A percentile compares a stretch with the other conserved stretches of the same genome.
These are phyloP conservation scores for Acacia acuminata DNA, from an alignment of 306 rosid species.

Conservation along the genomic window DNA sequence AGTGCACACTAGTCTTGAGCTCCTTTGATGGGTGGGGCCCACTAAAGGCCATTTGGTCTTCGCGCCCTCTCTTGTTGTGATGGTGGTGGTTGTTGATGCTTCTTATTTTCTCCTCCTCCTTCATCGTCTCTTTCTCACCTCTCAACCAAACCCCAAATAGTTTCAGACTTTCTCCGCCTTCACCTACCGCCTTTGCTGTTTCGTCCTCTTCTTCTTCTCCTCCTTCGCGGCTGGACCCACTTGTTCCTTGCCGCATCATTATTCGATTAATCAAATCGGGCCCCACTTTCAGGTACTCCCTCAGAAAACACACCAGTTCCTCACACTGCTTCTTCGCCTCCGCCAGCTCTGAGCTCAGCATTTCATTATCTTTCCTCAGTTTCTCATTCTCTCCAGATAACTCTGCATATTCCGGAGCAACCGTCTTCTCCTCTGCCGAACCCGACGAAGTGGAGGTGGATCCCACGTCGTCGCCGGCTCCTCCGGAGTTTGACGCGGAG, in stretches of 20 bases:
- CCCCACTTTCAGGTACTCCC: slow-evolving; percentile 50
- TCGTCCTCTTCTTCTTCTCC: not conserved
- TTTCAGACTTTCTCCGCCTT: slow-evolving; percentile 48
- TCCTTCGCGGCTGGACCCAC: slow-evolving; percentile 46
- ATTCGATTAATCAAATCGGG: slow-evolving; percentile 63
- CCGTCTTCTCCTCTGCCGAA: slow-evolving; percentile 52
- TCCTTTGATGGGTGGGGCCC: slow-evolving; percentile 37
- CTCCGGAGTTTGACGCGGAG: slow-evolving; percentile 61
- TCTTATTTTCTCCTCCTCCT: slow-evolving; percentile 19
- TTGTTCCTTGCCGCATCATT: slow-evolving; percentile 58
- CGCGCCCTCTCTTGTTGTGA: slow-evolving; percentile 44
- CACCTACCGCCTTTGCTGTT: slow-evolving; percentile 34
- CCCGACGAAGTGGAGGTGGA: slow-evolving; percentile 68
- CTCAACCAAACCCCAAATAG: slow-evolving; percentile 93
- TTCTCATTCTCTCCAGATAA: slow-evolving; percentile 67
- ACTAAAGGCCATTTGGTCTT: slow-evolving; percentile 41
- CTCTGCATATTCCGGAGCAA: slow-evolving; percentile 31
- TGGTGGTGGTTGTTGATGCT: not conserved
- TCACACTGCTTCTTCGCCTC: slow-evolving; percentile 67
- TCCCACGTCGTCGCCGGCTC: slow-evolving; percentile 63
- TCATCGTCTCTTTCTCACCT: slow-evolving; percentile 17
- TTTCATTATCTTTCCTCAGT: slow-evolving; percentile 66
- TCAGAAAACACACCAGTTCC: slow-evolving; percentile 55
- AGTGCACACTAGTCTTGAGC: slow-evolving; percentile 37
- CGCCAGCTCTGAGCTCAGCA: slow-evolving; percentile 60